Conservation (phyloP, 352 stramenopile species). For the Phytophthora constricta region DNA sequence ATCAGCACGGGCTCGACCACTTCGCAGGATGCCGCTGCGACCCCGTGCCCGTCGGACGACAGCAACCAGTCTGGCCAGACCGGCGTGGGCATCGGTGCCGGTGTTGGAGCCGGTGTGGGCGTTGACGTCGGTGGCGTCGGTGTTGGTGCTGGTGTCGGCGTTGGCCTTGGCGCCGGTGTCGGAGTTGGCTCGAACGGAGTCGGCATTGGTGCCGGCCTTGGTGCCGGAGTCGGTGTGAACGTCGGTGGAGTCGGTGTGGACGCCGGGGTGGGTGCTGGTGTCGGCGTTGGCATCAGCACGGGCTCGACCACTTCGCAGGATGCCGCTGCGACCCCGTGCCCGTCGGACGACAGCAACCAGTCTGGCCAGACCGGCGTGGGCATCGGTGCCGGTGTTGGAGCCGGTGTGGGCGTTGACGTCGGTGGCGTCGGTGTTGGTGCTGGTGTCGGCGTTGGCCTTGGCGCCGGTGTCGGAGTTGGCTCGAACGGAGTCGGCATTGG, state of each 20-base stretch:
- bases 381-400: background rate
- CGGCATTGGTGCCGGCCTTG: constrained; percentile 1
- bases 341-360: background rate
- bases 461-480: background rate
- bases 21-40: constrained; percentile 5
- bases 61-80: constrained; percentile 3
- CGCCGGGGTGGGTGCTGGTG: background rate
- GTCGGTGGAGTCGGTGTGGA: background rate
- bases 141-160: background rate
- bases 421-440: background rate
- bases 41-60: constrained; percentile 9
- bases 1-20: background rate
- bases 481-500: background rate
- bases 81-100: background rate
- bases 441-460: constrained; percentile 1
- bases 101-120: background rate
- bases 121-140: background rate
- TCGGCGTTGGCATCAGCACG: constrained; percentile 2
- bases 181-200: background rate
- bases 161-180: background rate
- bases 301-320: background rate
- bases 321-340: background rate
- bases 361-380: background rate
- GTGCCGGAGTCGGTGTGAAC: background rate
- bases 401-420: constrained; percentile 3